phyloP scores from a whole-genome alignment of 108 stramenopile genomes.

The Cylindrotheca fusiformis region DNA sequence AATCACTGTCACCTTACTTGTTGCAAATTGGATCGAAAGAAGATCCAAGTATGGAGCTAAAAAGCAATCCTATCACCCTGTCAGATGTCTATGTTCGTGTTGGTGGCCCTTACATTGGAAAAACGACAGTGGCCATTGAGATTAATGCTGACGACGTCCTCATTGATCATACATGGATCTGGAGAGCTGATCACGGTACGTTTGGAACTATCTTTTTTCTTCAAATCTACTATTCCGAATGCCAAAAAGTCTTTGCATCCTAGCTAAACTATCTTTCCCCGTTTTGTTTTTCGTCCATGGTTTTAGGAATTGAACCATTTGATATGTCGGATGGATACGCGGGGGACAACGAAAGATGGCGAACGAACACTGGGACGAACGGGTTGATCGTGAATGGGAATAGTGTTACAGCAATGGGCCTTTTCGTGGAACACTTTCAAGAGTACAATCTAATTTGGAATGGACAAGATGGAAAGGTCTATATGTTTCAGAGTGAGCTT shows the following conservation, averaged over 20 bases:
- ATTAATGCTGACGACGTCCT: slow-evolving; percentile 57
- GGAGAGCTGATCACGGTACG: slow-evolving; percentile 81
- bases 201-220: too few relatives aligned
- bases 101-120: slow-evolving; percentile 51
- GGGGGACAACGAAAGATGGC: slow-evolving; percentile 11
- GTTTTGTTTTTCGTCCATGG: slow-evolving; percentile 34
- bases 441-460: slow-evolving; percentile 76
- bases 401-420: slow-evolving; percentile 51
- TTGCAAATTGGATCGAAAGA: slow-evolving; percentile 53
- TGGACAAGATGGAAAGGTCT: slow-evolving; percentile 62
- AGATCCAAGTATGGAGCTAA: slow-evolving; percentile 12
- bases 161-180: slow-evolving; percentile 84
- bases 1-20: slow-evolving; percentile 21
- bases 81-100: slow-evolving; percentile 80
- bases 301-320: slow-evolving; percentile 2
- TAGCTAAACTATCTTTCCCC: too few relatives aligned
- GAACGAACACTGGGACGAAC: slow-evolving; percentile 12
- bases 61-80: slow-evolving; percentile 51
- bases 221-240: too few relatives aligned
- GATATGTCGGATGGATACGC: slow-evolving; percentile 13
- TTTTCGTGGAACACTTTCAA: slow-evolving; percentile 73
- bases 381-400: slow-evolving; percentile 47
- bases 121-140: slow-evolving; percentile 47
- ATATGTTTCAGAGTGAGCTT: slow-evolving; percentile 76
- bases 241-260: too few relatives aligned